Conservation (phyloP, 2,329 filamentous ascomycete species). For the Cladosporium sp. region DNA sequence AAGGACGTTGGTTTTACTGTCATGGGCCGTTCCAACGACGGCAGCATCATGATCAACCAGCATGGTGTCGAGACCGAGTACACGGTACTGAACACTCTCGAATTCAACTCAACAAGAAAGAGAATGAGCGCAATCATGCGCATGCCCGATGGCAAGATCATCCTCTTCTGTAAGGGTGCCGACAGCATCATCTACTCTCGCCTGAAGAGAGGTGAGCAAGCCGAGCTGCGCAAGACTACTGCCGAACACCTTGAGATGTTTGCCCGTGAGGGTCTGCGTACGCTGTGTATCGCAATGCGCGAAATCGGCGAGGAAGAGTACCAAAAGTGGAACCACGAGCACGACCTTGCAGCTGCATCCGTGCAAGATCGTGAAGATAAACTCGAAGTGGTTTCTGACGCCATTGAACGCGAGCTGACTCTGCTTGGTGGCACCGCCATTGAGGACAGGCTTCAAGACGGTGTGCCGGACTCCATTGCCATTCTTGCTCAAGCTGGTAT, state of each 20-base stretch:
- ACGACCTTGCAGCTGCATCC: constrained; percentile 80
- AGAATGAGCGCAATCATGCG: constrained; percentile 95
- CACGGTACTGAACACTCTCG: constrained; percentile 85
- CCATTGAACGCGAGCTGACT: constrained; percentile 84
- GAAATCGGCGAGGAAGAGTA: constrained; percentile 81
- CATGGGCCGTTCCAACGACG: constrained; percentile 71
- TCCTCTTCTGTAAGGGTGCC: constrained; percentile 94
- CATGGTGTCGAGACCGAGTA: constrained; percentile 83
- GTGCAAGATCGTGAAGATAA: constrained; percentile 88
- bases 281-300: constrained; percentile 85
- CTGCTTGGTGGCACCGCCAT: constrained; percentile 93
- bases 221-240: constrained; percentile 74
- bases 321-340: constrained; percentile 74
- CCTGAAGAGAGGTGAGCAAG: constrained; percentile 77
- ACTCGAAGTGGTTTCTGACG: constrained; percentile 80
- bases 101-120: constrained; percentile 96
- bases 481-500: constrained; percentile 89
- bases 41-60: constrained; percentile 72
- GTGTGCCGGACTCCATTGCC: constrained; percentile 91
- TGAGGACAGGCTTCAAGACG: constrained; percentile 93
- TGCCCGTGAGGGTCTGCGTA: constrained; percentile 88
- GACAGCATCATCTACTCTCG: constrained; percentile 97
- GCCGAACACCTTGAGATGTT: constrained; percentile 97
- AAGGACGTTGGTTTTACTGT: constrained; percentile 95
- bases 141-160: constrained; percentile 86